Base-by-base conservation (phyloP, 192 early-diverging fungal species). In the Rhizophagus sp. region DNA sequence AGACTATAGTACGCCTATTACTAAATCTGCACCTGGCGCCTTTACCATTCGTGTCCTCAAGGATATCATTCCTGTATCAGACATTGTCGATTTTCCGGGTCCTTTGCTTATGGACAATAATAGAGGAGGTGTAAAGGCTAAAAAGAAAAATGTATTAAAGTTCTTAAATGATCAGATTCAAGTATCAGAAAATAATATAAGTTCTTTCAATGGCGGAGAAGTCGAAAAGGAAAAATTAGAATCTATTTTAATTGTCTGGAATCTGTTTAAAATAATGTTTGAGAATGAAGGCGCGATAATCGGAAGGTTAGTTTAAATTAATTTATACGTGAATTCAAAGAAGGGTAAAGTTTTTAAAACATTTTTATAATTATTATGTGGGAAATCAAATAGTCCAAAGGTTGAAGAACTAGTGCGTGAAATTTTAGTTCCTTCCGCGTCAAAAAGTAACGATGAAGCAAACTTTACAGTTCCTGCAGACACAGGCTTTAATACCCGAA, bases 231-330 rank as follows among this genome's bases (percentile, higher is more conserved):
- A 30, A 22, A 61, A 78, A 6, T 44, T 61, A 2, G 80, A 74
- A 77, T n/a, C 66, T 24, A 66, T 78, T 4, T 68, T 84, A 0
- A 52, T 93, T 27, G 73, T 95, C 44, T 93, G 89, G 90, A 85
- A 88, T 30, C 52, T 95, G n/a, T 79, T 95, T 33, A 88, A 87
- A 68, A 76, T 88, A 27, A 82, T 89, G 77, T 79, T 93, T 50
- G 92, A 94, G 67, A 72, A 87, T 33, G 92, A 95, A n/a, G 93
- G 91, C 12, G 49, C 79, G 7, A 74, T 94, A 27, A 81, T 89
- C 68, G 89, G 87, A 68, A 81, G 85, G 89, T 89, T 85, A 87
- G 86, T 33, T 27, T 30, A 62, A 68, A 8, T 24, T 34, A 25
- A 6, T 33, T 49, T 25, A 34, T 67, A 24, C 24, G 6, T 36